Base-by-base conservation (phyloP, 192 early-diverging fungal species). In the Spizellomyces sp. region DNA sequence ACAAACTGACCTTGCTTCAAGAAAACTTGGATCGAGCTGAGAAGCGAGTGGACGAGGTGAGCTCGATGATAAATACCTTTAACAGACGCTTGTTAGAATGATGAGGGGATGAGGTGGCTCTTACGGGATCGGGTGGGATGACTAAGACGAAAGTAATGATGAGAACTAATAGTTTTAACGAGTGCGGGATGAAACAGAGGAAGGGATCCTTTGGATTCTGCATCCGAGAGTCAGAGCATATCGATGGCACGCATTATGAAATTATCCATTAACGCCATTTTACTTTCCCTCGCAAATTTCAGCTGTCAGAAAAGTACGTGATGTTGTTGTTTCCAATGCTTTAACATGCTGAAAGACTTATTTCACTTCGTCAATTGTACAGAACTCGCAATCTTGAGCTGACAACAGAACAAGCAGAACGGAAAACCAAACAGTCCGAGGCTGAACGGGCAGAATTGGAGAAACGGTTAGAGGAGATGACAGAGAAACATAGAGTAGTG, bases 351-450 rank as follows among this genome's bases (percentile, higher is more conserved):
- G 27, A 36, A 36, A 36, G 27, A 3, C 27, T 36, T 36, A 36
- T 36, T 36, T 36, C 1, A 36, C 27, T 3, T 36, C 47, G 15
- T 67, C 48, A 27, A 21, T 14, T 54, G 5, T 21, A 22, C 62
- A 83, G 81, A 66, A 74, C 89, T 71, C 90, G 92, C 66, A 81
- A 85, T 71, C 86, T 91, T 58, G 93, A 95, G 79, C 86, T 97
- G 59, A 86, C 85, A 73, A 87, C 92, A 73, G 95, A 97, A 76
- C 87, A 89, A 68, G 89, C 91, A 77, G 93, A 98, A 80, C 91
- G 95, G 76, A 92, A 89, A 80, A 87, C 91, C 19, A 87, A 89
- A 45, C 89, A 93, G 76, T 71, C 93, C 74, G 94, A 96, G 75
- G 80, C 75, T 63, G 87, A 94, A 64, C 83, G 79, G 69, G 73